Percentiles rank a stretch among this genome's conserved stretches.
These are phyloP conservation scores for Aspergillaceae sp. DNA, from an alignment of 2,329 filamentous ascomycete species.

Conservation along the genomic window DNA sequence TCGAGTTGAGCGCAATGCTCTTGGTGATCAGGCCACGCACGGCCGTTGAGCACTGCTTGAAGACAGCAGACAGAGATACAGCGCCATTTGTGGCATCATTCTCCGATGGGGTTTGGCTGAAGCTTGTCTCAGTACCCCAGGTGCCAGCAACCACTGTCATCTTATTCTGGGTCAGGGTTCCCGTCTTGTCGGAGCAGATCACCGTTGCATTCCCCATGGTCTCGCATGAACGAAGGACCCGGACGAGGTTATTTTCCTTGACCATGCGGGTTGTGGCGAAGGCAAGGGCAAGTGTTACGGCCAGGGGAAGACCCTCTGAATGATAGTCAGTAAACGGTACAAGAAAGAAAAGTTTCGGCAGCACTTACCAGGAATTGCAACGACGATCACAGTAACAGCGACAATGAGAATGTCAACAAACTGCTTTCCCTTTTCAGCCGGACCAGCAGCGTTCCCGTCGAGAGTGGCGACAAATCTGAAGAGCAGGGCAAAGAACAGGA, in stretches of 20 bases:
- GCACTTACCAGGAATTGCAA: slow-evolving; percentile 55
- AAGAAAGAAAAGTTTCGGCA: slow-evolving; percentile 1
- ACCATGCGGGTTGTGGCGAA: slow-evolving; percentile 72
- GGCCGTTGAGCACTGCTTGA: slow-evolving; percentile 24
- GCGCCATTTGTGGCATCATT: slow-evolving; percentile 4
- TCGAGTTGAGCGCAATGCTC: slow-evolving; percentile 48
- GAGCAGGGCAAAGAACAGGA: slow-evolving; percentile 76
- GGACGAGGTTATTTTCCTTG: slow-evolving; percentile 67
- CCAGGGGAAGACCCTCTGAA: slow-evolving; percentile 62
- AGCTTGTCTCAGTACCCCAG: slow-evolving; percentile 51
- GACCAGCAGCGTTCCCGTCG: slow-evolving; percentile 41
- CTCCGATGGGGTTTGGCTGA: slow-evolving; percentile 36
- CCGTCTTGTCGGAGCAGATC: slow-evolving; percentile 73
- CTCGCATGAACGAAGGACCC: slow-evolving; percentile 68
- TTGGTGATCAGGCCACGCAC: slow-evolving; percentile 31
- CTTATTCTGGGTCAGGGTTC: slow-evolving; percentile 64
- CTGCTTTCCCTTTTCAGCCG: slow-evolving; percentile 68
- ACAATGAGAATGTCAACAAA: slow-evolving; percentile 71
- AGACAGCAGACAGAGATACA: slow-evolving; percentile 17
- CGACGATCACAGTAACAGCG: slow-evolving; percentile 70
- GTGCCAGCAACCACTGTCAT: slow-evolving; percentile 70
- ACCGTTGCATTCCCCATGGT: slow-evolving; percentile 75
- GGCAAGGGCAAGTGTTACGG: slow-evolving; percentile 67
- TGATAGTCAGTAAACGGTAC: slow-evolving; percentile 27
- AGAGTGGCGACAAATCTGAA: slow-evolving; percentile 74